Percentiles rank a stretch among this genome's conserved stretches.
Conservation (phyloP, 2,329 filamentous ascomycete species). For the Arthrinium puccinioides region DNA sequence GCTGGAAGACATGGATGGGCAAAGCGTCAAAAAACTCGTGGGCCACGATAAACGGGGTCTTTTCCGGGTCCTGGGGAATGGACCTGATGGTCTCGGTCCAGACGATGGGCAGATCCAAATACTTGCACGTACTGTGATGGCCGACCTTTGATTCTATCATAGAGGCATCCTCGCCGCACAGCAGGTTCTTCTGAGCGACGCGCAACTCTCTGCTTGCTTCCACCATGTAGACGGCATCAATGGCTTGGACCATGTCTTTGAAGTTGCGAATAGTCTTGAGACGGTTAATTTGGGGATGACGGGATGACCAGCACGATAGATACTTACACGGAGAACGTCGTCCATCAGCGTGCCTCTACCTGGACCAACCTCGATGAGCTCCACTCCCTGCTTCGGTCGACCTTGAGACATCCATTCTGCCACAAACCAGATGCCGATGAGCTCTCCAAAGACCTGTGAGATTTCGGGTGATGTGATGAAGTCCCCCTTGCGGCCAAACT, state of each 20-base stretch:
- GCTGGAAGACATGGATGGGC: conserved; percentile 91
- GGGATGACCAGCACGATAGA: not conserved
- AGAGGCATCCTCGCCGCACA: conserved; percentile 65
- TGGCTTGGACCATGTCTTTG: conserved; percentile 64
- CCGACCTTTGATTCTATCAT: conserved; percentile 68
- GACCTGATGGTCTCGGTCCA: conserved; percentile 88
- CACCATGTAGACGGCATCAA: conserved; percentile 87
- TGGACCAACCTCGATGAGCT: conserved; percentile 90
- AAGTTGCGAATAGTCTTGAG: conserved; percentile 75
- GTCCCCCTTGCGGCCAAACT: conserved; percentile 89
- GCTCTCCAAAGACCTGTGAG: conserved; percentile 91
- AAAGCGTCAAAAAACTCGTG: conserved; percentile 99
- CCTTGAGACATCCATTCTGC: conserved; percentile 96
- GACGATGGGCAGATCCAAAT: conserved; percentile 65
- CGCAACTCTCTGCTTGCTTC: conserved; percentile 83
- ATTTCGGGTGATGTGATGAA: conserved; percentile 98
- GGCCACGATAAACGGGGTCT: conserved; percentile 86
- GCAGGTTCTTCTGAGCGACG: conserved; percentile 67
- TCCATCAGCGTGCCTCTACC: conserved; percentile 95
- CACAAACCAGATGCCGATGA: conserved; percentile 90
- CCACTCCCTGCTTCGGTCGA: conserved; percentile 62
- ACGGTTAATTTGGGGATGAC: not conserved
- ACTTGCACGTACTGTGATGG: conserved; percentile 67
- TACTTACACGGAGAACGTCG: conserved; percentile 77
- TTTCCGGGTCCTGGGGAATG: conserved; percentile 62